Base-by-base conservation (phyloP, 1,139 yeast species). In the Suhomyces wounanorum region DNA sequence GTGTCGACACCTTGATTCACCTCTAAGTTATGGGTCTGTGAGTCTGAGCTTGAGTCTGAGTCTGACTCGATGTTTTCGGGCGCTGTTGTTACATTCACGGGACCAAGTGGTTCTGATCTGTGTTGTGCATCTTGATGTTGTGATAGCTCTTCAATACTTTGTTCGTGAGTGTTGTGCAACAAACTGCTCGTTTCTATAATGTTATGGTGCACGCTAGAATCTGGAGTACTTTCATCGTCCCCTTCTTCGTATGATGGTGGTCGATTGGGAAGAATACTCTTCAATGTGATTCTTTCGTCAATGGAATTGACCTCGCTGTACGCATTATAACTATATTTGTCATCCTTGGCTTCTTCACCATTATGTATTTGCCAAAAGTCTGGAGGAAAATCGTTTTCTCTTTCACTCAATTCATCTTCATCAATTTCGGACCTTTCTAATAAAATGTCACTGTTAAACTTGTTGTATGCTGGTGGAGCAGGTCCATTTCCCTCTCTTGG, bases 391-490 rank as follows among this genome's bases (percentile, higher is more conserved):
- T 79, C 84, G 47, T 72, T 69, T 42, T 73, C 79, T 48, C 83
- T 60, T 38, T 76, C 77, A 51, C 72, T 69, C 37, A 78, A 58
- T 48, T 79, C 84, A 11, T 78, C 81, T 23, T 70, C 75, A 58
- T 79, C 85, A 17, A 77, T 68, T 60, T 81, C 85, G 25, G 82
- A 77, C 48, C 84, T 64, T 56, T 80, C 86, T 26, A 82, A 66
- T 45, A 82, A 62, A 13, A 82, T 79, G 62, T 82, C 86, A 17
- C 74, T 68, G 56, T 81, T 81, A 59, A 78, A 82, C 55, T 78
- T 79, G 51, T 77, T 78, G 63, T 82, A 82, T 26, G 81, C 78
- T 9, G 86, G 86, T 1, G 86, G 86, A n/a, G 85, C 81, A 2
- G 83, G 80, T n/a, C 82, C 84, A 44, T 63, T 74, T 1, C 86